Percentiles rank a stretch among this genome's conserved stretches.
Conservation (phyloP, 2,329 filamentous ascomycete species). For the Ceratocystis destructans region DNA sequence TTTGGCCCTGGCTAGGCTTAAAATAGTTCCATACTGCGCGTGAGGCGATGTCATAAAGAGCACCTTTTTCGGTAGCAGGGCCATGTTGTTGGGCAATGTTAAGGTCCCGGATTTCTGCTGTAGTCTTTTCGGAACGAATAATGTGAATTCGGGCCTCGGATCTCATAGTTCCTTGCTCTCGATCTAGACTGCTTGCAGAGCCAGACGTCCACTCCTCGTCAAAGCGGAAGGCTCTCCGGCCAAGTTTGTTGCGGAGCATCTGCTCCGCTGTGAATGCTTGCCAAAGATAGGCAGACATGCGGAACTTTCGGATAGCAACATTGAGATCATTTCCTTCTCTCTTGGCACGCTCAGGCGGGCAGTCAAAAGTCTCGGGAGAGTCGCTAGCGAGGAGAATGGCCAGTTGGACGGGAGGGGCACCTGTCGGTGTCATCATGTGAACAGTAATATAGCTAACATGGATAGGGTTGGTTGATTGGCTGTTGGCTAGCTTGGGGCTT, state of each 20-base stretch:
- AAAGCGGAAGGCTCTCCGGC: conserved; percentile 72
- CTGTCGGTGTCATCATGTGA: conserved; percentile 71
- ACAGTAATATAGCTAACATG: conserved; percentile 71
- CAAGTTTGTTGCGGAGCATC: conserved; percentile 81
- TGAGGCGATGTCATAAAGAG: conserved; percentile 61
- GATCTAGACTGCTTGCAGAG: conserved; percentile 62
- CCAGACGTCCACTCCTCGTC: conserved; percentile 92
- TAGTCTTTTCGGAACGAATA: conserved; percentile 68
- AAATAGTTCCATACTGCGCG: conserved; percentile 71
- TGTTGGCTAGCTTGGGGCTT: conserved; percentile 64
- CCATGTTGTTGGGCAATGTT: conserved; percentile 66
- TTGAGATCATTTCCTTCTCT: conserved; percentile 73
- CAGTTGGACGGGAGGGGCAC: conserved; percentile 72
- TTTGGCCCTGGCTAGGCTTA: conserved; percentile 58
- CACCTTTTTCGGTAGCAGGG: conserved; percentile 53
- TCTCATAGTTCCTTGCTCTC: conserved; percentile 57
- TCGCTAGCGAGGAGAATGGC: conserved; percentile 81
- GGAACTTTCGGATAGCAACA: conserved; percentile 73
- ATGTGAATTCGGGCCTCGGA: conserved; percentile 86
- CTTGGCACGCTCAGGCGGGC: conserved; percentile 58
- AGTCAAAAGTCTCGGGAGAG: conserved; percentile 74
- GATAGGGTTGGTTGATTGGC: conserved; percentile 49
- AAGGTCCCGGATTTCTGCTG: conserved; percentile 67
- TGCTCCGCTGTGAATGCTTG: conserved; percentile 95
- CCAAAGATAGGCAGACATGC: conserved; percentile 93